Evolutionary conservation across 2,329 filamentous ascomycete species (phyloP), one percentile per base, ranked within the genome.

Genomic region (Cytospora piceicola): DNA sequence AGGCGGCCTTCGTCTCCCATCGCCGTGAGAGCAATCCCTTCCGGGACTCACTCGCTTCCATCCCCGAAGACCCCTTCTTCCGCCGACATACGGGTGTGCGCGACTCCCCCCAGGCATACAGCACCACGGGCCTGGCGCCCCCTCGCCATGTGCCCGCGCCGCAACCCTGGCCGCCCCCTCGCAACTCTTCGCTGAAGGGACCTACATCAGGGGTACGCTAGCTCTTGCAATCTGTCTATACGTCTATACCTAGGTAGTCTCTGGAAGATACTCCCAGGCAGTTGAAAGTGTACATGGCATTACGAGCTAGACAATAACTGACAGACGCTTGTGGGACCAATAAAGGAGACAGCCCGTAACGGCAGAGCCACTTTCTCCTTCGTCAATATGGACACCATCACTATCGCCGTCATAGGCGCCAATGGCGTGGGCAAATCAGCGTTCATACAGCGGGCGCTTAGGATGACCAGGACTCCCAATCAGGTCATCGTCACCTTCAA

Each of bases 391-490:
- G 85, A 87, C 69, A 79, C 81, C 70, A 83, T 88, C 73, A 88
- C 87, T 73, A 87, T 91, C 70, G 87, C 86, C 72, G 81, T 90
- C 67, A 87, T 91, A 74, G 88, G 88, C 71, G 83, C 86, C 74
- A 80, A 83, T 71, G 87, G 87, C 67, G 88, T 88, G 57, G 88
- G 88, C 70, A 91, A 91, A 76, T 89, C 87, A 59, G 83, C 87
- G 56, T 88, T 90, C 72, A 86, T 90, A 72, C 87, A 90, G 75
- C 83, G 82, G 55, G 85, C 87, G 63, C 79, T 89, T 68, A 83
- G 85, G 63, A 76, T 88, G 27, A 75, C 82, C 49, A 77, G 82
- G 24, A 79, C 82, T 12, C 84, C 87, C 36, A 81, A 80, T 58
- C 79, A 81, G 27, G 84, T 84, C 73, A 79, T 83, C 63, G 46